Percentiles rank a stretch among this genome's conserved stretches.
phyloP scores from a whole-genome alignment of 805 yeast species.

The Debaryomyces hansenii region DNA sequence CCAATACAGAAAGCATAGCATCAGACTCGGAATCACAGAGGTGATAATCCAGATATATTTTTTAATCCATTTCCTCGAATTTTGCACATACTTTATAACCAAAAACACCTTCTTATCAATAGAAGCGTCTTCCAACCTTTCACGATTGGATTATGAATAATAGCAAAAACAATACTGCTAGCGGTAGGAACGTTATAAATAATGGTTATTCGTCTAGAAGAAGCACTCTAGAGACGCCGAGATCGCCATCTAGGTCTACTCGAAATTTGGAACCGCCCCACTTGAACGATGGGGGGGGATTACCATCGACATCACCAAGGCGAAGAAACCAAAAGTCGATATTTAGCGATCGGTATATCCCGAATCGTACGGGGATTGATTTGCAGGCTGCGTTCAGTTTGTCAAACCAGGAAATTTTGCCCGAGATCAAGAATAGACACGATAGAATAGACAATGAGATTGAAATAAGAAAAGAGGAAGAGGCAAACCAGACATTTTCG shows the following conservation, averaged over 20 bases:
- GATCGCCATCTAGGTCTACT: conserved; percentile 44
- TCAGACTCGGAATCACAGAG: too few species aligned
- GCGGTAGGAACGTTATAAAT: neutral
- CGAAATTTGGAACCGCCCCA: conserved; percentile 38
- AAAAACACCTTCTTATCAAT: too few species aligned
- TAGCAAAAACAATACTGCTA: neutral
- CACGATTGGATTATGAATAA: neutral
- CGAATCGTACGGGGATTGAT: conserved; percentile 82
- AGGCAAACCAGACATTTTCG: conserved; percentile 84
- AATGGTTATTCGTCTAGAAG: conserved; percentile 1
- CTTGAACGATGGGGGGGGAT: conserved; percentile 24
- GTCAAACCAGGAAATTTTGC: conserved; percentile 44
- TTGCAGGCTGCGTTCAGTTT: conserved; percentile 80
- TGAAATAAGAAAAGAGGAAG: conserved; percentile 69
- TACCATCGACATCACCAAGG: conserved; percentile 44
- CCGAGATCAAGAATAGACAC: conserved; percentile 27
- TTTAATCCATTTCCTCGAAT: too few species aligned
- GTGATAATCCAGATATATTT: too few species aligned
- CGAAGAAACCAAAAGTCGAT: conserved; percentile 47
- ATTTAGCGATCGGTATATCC: conserved; percentile 85
- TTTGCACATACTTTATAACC: too few species aligned
- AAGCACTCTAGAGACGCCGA: conserved; percentile 35
- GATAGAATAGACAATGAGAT: conserved; percentile 53
- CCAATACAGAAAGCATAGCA: too few species aligned
- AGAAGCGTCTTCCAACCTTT: too few species aligned